phyloP scores from a whole-genome alignment of 2,329 filamentous ascomycete species.

The Xylariaceae sp. region DNA sequence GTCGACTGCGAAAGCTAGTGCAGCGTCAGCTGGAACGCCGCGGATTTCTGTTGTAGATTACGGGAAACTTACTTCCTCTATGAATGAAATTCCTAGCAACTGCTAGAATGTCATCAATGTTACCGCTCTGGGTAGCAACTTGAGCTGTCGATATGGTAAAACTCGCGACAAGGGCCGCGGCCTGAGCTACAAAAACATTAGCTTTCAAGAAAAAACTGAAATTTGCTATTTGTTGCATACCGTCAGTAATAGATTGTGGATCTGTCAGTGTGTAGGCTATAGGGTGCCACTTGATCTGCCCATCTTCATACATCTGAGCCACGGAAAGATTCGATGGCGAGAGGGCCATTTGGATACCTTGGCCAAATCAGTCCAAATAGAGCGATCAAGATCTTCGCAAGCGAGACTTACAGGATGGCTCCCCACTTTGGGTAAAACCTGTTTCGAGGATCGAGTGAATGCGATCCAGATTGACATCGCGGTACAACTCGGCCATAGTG shows the following conservation, averaged over 20 bases:
- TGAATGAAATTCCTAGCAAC: constrained; percentile 58
- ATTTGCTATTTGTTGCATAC: constrained; percentile 39
- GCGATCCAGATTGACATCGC: constrained; percentile 63
- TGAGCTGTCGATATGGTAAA: constrained; percentile 58
- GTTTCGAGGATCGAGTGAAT: constrained; percentile 75
- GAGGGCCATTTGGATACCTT: constrained; percentile 62
- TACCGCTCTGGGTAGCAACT: constrained; percentile 48
- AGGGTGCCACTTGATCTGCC: constrained; percentile 61
- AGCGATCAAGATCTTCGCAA: background rate
- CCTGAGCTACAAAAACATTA: constrained; percentile 47
- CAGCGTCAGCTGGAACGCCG: constrained; percentile 13
- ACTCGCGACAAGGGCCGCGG: constrained; percentile 62
- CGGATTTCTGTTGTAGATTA: background rate
- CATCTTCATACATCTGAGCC: constrained; percentile 60
- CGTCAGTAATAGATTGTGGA: constrained; percentile 51
- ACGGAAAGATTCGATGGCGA: constrained; percentile 64
- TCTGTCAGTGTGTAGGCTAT: constrained; percentile 54
- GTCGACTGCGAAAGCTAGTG: constrained; percentile 59
- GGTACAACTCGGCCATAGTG: constrained; percentile 70
- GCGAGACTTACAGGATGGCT: constrained; percentile 62
- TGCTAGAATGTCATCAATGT: constrained; percentile 73
- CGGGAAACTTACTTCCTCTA: constrained; percentile 39
- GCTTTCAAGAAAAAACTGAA: background rate
- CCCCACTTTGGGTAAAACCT: constrained; percentile 72
- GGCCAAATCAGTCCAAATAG: background rate